phyloP scores from a whole-genome alignment of 2,329 filamentous ascomycete genomes.

The Fusarium neocosmosporiellum region DNA sequence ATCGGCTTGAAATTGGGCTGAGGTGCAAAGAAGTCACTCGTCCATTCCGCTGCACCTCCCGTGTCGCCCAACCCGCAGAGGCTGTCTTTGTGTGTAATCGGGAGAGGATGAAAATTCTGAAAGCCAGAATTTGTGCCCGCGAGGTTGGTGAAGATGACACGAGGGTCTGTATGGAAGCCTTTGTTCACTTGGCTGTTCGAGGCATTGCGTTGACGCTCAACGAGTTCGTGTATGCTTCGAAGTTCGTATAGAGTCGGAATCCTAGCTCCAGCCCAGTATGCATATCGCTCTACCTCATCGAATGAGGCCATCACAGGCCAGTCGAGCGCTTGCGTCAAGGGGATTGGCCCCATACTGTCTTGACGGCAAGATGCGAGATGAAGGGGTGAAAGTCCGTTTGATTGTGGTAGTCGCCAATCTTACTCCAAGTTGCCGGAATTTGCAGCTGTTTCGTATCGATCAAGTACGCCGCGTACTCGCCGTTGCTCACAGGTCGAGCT shows the following conservation, averaged over 20 bases:
- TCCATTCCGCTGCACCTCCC: conserved; percentile 31
- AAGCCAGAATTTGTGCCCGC: conserved; percentile 16
- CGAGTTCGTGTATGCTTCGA: conserved; percentile 21
- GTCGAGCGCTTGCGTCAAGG: conserved; percentile 9
- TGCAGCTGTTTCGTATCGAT: not conserved
- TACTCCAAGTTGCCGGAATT: conserved; percentile 14
- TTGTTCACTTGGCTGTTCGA: conserved; percentile 8
- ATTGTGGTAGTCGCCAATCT: not conserved
- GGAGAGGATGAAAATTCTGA: conserved; percentile 14
- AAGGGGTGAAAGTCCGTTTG: not conserved
- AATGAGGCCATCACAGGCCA: conserved; percentile 29
- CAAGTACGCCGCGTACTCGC: conserved; percentile 16
- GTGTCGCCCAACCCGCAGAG: conserved; percentile 25
- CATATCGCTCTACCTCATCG: conserved; percentile 22
- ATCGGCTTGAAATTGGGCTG: conserved; percentile 28
- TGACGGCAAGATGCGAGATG: conserved; percentile 12
- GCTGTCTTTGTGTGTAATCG: conserved; percentile 10
- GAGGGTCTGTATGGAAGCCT: conserved; percentile 5
- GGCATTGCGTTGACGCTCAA: conserved; percentile 1
- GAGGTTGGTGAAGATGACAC: conserved; percentile 9
- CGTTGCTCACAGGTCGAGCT: conserved; percentile 22
- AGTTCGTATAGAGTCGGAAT: conserved; percentile 26
- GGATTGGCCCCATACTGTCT: conserved; percentile 15
- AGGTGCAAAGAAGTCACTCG: not conserved
- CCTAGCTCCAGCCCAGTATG: conserved; percentile 11